phyloP scores from a whole-genome alignment of 768 basidiomycete species.

The Amanita inopinata region DNA sequence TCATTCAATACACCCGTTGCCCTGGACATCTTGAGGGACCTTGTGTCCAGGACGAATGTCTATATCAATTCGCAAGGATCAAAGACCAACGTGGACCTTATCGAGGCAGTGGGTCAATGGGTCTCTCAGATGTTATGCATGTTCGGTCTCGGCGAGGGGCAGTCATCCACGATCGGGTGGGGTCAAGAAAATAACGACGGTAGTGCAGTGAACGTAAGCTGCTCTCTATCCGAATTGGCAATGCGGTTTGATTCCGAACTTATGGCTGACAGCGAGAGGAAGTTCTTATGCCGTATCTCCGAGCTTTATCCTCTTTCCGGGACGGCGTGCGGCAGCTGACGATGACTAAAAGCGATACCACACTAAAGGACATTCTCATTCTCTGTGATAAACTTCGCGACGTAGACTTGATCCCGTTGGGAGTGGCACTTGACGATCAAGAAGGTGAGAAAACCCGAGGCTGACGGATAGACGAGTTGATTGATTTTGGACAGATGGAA shows the following conservation, averaged over 20 bases:
- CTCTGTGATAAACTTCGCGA: conserved; percentile 89
- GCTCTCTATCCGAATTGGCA: conserved; percentile 2
- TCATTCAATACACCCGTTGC: conserved; percentile 94
- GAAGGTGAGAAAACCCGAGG: conserved; percentile 47
- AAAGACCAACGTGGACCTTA: conserved; percentile 47
- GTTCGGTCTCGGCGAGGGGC: conserved; percentile 72
- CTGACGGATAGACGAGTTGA: conserved; percentile 7
- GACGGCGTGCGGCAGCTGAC: conserved; percentile 81
- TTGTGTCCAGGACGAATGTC: conserved; percentile 79
- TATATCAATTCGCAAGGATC: conserved; percentile 69
- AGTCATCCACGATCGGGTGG: conserved; percentile 73
- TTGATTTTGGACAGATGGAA: conserved; percentile 55
- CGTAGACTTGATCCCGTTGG: conserved; percentile 82
- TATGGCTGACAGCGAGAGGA: conserved; percentile 58
- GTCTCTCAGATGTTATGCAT: conserved; percentile 63
- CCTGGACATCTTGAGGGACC: conserved; percentile 62
- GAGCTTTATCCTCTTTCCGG: conserved; percentile 79
- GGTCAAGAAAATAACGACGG: conserved; percentile 48
- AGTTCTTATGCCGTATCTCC: conserved; percentile 81
- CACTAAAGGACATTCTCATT: conserved; percentile 71
- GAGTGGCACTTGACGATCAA: conserved; percentile 94
- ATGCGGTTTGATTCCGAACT: conserved; percentile 8
- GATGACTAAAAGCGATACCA: conserved; percentile 54
- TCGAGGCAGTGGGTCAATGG: conserved; percentile 62
- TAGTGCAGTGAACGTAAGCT: conserved; percentile 42